Conservation (phyloP, 2,329 filamentous ascomycete species). For the Scedosporium minutisporum region DNA sequence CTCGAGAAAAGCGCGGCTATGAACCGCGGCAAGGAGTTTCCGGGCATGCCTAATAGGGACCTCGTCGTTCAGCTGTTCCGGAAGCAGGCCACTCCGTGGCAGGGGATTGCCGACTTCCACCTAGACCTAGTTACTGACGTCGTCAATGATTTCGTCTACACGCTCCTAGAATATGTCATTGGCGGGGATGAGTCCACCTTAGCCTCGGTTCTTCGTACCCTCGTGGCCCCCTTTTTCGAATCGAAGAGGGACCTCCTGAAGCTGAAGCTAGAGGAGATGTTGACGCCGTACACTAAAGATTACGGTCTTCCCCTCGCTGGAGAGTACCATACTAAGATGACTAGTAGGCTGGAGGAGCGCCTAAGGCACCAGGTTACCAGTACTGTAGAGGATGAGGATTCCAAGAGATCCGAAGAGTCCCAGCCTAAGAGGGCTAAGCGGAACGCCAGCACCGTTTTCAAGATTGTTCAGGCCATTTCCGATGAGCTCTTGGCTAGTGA, state of each 20-base stretch:
- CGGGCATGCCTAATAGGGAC: conserved; percentile 25
- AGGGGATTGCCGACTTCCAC: conserved; percentile 24
- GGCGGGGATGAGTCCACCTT: conserved; percentile 13
- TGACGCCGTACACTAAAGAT: conserved; percentile 25
- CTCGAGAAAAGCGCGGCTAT: conserved; percentile 15
- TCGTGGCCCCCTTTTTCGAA: conserved; percentile 22
- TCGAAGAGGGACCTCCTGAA: conserved; percentile 19
- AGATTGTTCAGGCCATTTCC: conserved; percentile 8
- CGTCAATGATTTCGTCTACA: conserved; percentile 26
- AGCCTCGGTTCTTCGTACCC: conserved; percentile 14
- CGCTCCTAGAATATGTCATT: conserved; percentile 22
- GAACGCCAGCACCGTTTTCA: neutral
- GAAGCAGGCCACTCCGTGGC: conserved; percentile 28
- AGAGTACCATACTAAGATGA: conserved; percentile 18
- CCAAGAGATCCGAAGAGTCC: no score
- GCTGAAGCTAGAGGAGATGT: conserved; percentile 28
- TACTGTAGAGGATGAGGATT: neutral
- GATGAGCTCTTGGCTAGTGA: conserved; percentile 11
- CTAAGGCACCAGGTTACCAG: neutral
- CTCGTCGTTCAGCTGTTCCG: conserved; percentile 30
- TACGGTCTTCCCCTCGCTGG: conserved; percentile 22
- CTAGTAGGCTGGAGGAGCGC: conserved; percentile 9
- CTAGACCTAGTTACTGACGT: conserved; percentile 19
- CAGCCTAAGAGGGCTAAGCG: no score
- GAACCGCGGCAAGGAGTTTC: conserved; percentile 31